These are phyloP conservation scores for Neoarthrinium moseri DNA, from an alignment of 2,329 filamentous ascomycete species.

Conservation along the genomic window DNA sequence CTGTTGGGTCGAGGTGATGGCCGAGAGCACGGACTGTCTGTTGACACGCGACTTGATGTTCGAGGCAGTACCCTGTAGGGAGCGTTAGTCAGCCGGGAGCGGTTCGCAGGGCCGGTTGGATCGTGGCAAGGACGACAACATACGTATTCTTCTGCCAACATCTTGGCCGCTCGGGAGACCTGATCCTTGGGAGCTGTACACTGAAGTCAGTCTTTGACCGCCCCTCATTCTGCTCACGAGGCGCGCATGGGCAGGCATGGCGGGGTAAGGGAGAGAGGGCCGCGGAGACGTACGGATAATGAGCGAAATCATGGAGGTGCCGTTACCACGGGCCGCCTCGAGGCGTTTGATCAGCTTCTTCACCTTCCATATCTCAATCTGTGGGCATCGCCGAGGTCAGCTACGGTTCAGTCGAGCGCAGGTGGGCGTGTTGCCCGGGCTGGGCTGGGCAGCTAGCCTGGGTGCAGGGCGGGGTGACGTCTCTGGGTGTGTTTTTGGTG, in stretches of 20 bases:
- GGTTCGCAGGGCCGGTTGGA: neutral
- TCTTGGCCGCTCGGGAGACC: conserved; percentile 92
- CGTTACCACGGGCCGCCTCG: conserved; percentile 95
- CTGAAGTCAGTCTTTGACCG: conserved; percentile 8
- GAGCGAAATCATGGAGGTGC: conserved; percentile 98
- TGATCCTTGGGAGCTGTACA: conserved; percentile 89
- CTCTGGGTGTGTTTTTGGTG: conserved; percentile 5
- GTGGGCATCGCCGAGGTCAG: conserved; percentile 5
- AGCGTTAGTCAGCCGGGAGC: conserved; percentile 19
- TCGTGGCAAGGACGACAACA: no score
- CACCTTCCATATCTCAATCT: conserved; percentile 90
- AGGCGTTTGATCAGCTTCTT: conserved; percentile 99
- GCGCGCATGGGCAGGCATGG: neutral
- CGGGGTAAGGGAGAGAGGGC: conserved; percentile 22
- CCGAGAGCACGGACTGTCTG: conserved; percentile 93
- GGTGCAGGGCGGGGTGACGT: conserved; percentile 2
- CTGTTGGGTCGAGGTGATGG: conserved; percentile 98
- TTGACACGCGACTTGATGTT: conserved; percentile 99
- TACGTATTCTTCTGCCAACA: conserved; percentile 99
- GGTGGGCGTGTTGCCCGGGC: neutral
- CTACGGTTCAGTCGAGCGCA: neutral
- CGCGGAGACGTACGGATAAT: conserved; percentile 78
- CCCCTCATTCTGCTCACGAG: neutral
- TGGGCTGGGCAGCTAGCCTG: neutral
- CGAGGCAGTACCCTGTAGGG: conserved; percentile 81